phyloP scores from a whole-genome alignment of 768 basidiomycete genomes.

The Russula dissimulans region DNA sequence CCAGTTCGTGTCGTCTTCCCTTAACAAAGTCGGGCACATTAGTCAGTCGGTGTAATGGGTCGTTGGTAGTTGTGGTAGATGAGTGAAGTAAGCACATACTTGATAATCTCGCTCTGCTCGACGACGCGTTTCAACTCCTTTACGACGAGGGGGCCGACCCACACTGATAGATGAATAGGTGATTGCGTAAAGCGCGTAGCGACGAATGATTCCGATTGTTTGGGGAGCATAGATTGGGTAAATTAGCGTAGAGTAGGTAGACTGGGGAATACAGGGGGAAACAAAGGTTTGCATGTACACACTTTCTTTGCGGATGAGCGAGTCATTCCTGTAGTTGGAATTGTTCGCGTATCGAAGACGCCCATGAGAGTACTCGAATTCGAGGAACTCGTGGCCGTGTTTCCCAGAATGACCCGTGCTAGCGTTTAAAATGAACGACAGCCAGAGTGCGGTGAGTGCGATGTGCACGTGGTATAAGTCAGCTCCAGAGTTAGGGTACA shows the following conservation, averaged over 20 bases:
- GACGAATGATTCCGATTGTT: too few relatives aligned
- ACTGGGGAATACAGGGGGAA: too few relatives aligned
- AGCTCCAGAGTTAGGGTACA: neutral
- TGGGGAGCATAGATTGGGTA: too few relatives aligned
- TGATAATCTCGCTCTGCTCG: constrained; percentile 87
- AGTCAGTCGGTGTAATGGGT: neutral
- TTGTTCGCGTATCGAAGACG: constrained; percentile 97
- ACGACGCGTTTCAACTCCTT: constrained; percentile 94
- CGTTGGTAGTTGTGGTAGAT: neutral
- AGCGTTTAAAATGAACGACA: neutral
- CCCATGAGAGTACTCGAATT: constrained; percentile 97
- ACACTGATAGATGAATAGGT: constrained; percentile 55
- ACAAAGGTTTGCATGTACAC: constrained; percentile 27
- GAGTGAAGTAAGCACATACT: constrained; percentile 40
- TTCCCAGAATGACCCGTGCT: constrained; percentile 98
- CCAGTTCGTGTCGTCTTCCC: constrained; percentile 98
- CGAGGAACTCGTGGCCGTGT: constrained; percentile 95
- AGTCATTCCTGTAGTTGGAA: constrained; percentile 98
- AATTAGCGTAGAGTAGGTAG: too few relatives aligned
- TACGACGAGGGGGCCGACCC: constrained; percentile 83
- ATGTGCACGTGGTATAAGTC: neutral
- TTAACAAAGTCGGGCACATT: constrained; percentile 24
- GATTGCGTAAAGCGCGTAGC: too few relatives aligned
- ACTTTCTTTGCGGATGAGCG: constrained; percentile 98
- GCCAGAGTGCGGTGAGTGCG: neutral